phyloP scores from a whole-genome alignment of 495 filamentous ascomycete species.

The Podospora pseudocomata region DNA sequence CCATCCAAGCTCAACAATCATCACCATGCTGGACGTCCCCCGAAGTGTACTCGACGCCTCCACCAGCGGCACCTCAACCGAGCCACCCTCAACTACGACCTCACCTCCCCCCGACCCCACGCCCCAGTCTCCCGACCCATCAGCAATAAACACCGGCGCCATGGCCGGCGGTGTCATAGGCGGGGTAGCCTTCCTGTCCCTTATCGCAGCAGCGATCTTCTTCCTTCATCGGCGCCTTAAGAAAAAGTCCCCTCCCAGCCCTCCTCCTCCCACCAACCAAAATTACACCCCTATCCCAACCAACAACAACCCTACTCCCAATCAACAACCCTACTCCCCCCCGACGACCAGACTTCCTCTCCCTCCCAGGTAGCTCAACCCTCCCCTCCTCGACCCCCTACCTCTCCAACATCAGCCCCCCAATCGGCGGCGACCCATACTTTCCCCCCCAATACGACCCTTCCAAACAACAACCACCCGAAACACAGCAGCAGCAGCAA shows the following conservation, averaged over 20 bases:
- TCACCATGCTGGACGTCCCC: slow-evolving; percentile 34
- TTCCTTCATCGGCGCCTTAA: slow-evolving; percentile 23
- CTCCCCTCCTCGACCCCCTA: slow-evolving; percentile 12
- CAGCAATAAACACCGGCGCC: slow-evolving; percentile 20
- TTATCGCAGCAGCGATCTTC: slow-evolving; percentile 21
- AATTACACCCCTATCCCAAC: slow-evolving; percentile 22
- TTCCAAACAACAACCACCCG: slow-evolving; percentile 9
- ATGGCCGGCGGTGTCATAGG: slow-evolving; percentile 34
- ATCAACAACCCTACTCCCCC: slow-evolving; percentile 4
- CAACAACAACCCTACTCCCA: neutral
- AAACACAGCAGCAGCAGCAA: slow-evolving; percentile 1
- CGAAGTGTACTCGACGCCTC: slow-evolving; percentile 29
- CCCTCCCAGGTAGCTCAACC: neutral
- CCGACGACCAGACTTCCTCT: slow-evolving; percentile 12
- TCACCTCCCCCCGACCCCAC: slow-evolving; percentile 4
- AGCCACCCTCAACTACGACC: neutral
- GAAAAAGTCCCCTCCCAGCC: slow-evolving; percentile 4
- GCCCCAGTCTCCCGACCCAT: neutral
- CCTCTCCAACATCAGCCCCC: neutral
- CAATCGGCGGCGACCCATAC: slow-evolving; percentile 9
- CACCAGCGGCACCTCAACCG: slow-evolving; percentile 18
- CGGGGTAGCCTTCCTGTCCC: slow-evolving; percentile 22
- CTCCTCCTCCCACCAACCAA: neutral
- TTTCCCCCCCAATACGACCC: slow-evolving; percentile 22
- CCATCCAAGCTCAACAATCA: slow-evolving; percentile 16